phyloP scores from a whole-genome alignment of 179 eudicot genomes.

The Carnegiea gigantea region DNA sequence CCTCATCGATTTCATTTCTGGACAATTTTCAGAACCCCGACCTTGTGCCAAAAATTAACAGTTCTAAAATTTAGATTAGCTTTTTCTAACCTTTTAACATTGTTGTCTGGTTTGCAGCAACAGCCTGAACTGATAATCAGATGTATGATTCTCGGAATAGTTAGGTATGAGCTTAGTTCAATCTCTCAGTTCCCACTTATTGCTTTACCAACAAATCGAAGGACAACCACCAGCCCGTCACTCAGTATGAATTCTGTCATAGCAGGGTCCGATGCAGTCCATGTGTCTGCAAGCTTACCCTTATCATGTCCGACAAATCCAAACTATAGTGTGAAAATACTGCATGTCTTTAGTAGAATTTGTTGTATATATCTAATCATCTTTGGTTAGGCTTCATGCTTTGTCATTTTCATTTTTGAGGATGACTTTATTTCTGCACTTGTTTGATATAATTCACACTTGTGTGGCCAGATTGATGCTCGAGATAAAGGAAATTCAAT shows the following conservation, averaged over 20 bases:
- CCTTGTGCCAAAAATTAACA: too few relatives aligned
- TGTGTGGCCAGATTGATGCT: conserved; percentile 23
- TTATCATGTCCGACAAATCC: background rate
- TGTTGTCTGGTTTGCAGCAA: conserved; percentile 22
- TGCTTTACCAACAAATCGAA: background rate
- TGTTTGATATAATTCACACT: background rate
- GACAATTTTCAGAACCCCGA: too few relatives aligned
- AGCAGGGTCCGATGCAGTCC: background rate
- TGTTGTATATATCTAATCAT: background rate
- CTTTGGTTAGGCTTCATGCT: background rate
- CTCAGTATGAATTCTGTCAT: too few relatives aligned
- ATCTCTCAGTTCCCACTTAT: background rate
- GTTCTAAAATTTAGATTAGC: background rate
- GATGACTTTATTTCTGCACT: background rate
- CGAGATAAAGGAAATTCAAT: conserved; percentile 16
- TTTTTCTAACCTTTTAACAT: background rate
- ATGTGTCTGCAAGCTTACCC: background rate
- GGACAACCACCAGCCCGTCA: background rate
- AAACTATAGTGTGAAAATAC: too few relatives aligned
- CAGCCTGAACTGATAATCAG: conserved; percentile 29
- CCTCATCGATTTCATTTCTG: background rate
- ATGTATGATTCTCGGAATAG: conserved; percentile 21
- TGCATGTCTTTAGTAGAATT: background rate
- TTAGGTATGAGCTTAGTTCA: conserved; percentile 21
- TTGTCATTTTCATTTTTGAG: too few relatives aligned